These are phyloP conservation scores for Pythium coloratum DNA, from an alignment of 352 stramenopile species.

Conservation along the genomic window DNA sequence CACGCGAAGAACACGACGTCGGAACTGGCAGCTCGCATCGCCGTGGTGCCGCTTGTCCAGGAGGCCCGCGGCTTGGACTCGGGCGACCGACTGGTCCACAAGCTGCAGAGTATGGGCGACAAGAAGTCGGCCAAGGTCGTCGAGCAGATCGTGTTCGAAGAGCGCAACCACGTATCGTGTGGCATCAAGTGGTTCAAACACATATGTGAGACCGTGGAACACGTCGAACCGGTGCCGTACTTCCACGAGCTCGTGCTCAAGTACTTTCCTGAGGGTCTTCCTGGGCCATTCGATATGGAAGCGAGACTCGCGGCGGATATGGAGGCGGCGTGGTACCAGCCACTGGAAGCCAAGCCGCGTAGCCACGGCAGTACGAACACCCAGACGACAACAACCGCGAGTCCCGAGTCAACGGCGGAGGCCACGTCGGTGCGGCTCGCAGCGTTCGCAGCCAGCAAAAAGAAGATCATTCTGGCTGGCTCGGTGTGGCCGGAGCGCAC, in stretches of 20 bases:
- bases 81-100: constrained; percentile 68
- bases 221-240: constrained; percentile 56
- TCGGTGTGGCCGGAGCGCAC: constrained; percentile 87
- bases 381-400: background rate
- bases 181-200: constrained; percentile 84
- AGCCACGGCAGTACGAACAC: constrained; percentile 7
- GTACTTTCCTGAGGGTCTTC: constrained; percentile 76
- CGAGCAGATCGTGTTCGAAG: constrained; percentile 77
- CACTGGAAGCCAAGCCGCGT: constrained; percentile 55
- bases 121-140: constrained; percentile 65
- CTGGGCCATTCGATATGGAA: constrained; percentile 77
- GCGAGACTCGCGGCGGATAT: constrained; percentile 70
- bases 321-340: constrained; percentile 67
- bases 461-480: constrained; percentile 66
- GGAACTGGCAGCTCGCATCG: constrained; percentile 68
- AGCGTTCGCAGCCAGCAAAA: constrained; percentile 57
- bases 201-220: constrained; percentile 43
- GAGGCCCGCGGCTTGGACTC: constrained; percentile 79
- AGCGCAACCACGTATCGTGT: constrained; percentile 70
- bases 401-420: background rate
- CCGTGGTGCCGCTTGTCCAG: constrained; percentile 80
- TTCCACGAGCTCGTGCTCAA: constrained; percentile 82
- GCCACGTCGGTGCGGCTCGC: constrained; percentile 36
- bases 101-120: constrained; percentile 71
- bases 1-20: constrained; percentile 71